phyloP scores from a whole-genome alignment of 2,329 filamentous ascomycete genomes.

The Nigrospora osmanthi region DNA sequence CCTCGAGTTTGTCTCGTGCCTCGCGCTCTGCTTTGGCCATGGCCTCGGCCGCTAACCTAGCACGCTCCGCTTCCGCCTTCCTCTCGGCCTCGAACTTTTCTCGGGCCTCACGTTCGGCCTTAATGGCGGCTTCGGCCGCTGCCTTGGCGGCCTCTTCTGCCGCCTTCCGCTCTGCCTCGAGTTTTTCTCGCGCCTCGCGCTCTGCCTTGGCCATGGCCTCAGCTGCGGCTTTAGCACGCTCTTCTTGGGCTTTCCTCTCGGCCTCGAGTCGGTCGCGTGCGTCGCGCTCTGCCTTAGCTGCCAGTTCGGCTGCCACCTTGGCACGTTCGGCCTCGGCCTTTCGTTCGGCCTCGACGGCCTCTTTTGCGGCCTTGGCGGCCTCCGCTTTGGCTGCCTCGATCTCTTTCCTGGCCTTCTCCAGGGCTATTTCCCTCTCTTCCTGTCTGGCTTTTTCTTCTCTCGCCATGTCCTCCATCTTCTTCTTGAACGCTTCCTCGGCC shows the following conservation, averaged over 20 bases:
- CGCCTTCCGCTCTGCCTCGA: constrained; percentile 25
- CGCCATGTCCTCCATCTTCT: constrained; percentile 32
- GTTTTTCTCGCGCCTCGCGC: constrained; percentile 23
- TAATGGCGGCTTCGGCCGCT: constrained; percentile 35
- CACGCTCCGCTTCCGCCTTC: too few species aligned
- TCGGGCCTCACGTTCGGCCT: constrained; percentile 26
- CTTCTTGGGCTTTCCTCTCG: constrained; percentile 18
- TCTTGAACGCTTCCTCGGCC: constrained; percentile 34
- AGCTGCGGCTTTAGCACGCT: constrained; percentile 13
- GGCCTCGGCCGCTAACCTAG: too few species aligned
- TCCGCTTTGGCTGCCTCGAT: constrained; percentile 38
- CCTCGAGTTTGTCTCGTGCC: constrained; percentile 34
- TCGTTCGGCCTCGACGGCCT: constrained; percentile 28
- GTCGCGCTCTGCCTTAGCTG: constrained; percentile 22
- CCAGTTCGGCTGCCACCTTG: constrained; percentile 21
- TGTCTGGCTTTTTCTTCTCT: constrained; percentile 23
- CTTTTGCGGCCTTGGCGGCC: constrained; percentile 33
- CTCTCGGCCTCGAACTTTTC: constrained; percentile 24
- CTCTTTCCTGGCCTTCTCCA: constrained; percentile 36
- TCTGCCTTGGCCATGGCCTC: constrained; percentile 22
- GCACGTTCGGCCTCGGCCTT: constrained; percentile 27
- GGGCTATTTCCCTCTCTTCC: constrained; percentile 25
- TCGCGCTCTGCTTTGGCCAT: constrained; percentile 13
- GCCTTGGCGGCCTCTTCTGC: constrained; percentile 36
- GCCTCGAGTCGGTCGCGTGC: constrained; percentile 24